phyloP scores from a whole-genome alignment of 176 grass and related monocot species.

The Cymbopogon citratus region DNA sequence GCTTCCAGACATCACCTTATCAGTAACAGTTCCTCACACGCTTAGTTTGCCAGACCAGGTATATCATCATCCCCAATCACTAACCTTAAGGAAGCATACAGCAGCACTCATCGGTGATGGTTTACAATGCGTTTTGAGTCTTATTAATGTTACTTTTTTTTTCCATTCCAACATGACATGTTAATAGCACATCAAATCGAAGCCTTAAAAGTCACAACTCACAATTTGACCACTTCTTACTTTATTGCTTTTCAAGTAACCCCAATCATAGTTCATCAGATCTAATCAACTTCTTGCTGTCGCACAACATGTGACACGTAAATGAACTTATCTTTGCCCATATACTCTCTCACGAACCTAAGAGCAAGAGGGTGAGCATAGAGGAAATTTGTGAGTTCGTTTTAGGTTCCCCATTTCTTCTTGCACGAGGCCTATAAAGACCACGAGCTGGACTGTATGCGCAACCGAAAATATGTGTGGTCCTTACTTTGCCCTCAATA shows the following conservation, averaged over 20 bases:
- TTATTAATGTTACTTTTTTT: neutral
- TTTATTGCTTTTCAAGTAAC: neutral
- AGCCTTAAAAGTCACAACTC: neutral
- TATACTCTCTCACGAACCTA: neutral
- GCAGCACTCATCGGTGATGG: neutral
- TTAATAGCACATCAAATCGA: neutral
- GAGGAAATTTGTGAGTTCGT: neutral
- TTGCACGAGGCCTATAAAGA: neutral
- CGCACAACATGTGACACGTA: neutral
- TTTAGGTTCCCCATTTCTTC: neutral
- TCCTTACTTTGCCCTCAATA: neutral
- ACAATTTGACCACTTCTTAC: neutral
- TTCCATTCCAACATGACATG: neutral
- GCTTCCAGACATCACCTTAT: constrained; percentile 69
- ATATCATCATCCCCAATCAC: constrained; percentile 16
- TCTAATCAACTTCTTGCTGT: neutral
- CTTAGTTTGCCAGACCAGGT: constrained; percentile 92
- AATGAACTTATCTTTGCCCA: neutral
- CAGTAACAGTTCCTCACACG: constrained; percentile 91
- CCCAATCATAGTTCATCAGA: neutral
- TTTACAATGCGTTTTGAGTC: neutral
- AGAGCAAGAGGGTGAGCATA: neutral
- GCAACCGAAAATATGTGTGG: neutral
- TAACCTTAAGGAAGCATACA: neutral
- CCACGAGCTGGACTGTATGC: neutral